Evolutionary conservation across 176 grass and related monocot species (phyloP).

Genomic region (Zea luxurians): DNA sequence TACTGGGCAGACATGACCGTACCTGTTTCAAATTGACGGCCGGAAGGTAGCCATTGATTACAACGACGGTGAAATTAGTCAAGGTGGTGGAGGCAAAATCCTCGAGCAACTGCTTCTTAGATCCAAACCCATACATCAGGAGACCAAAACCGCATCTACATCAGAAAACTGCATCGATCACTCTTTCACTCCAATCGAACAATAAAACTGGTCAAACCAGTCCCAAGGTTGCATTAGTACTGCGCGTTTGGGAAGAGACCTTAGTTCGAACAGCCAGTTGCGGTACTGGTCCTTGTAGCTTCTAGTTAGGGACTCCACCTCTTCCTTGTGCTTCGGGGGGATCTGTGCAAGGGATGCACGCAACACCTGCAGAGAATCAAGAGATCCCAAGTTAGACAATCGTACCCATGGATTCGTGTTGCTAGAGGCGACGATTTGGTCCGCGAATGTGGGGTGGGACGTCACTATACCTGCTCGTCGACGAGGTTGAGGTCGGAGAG

Average conservation of each 20-base stretch:
- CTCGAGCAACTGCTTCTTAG: slow-evolving; percentile 79
- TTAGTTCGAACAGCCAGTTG: slow-evolving; percentile 94
- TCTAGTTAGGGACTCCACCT: slow-evolving; percentile 49
- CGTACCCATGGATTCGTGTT: neutral
- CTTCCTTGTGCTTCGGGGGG: slow-evolving; percentile 67
- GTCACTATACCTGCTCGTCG: slow-evolving; percentile 58
- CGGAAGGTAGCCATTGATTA: slow-evolving; percentile 89
- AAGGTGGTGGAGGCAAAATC: slow-evolving; percentile 81
- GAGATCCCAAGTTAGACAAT: slow-evolving; percentile 14
- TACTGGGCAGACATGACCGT: slow-evolving; percentile 1
- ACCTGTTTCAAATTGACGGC: slow-evolving; percentile 89
- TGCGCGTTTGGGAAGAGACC: slow-evolving; percentile 28
- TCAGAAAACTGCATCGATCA: neutral
- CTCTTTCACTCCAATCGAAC: slow-evolving; percentile 3
- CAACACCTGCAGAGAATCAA: slow-evolving; percentile 47
- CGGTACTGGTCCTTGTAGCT: slow-evolving; percentile 73
- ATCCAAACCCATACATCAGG: slow-evolving; percentile 95
- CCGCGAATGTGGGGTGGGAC: neutral
- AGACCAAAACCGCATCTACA: slow-evolving; percentile 75
- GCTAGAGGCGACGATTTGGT: neutral
- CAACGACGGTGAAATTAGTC: slow-evolving; percentile 67
- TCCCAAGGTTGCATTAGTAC: neutral
- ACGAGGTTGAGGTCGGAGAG: slow-evolving; percentile 75
- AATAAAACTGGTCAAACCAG: neutral
- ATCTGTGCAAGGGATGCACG: slow-evolving; percentile 57